Conservation (phyloP, 805 yeast species). For the Isabelozyma gotoi region DNA sequence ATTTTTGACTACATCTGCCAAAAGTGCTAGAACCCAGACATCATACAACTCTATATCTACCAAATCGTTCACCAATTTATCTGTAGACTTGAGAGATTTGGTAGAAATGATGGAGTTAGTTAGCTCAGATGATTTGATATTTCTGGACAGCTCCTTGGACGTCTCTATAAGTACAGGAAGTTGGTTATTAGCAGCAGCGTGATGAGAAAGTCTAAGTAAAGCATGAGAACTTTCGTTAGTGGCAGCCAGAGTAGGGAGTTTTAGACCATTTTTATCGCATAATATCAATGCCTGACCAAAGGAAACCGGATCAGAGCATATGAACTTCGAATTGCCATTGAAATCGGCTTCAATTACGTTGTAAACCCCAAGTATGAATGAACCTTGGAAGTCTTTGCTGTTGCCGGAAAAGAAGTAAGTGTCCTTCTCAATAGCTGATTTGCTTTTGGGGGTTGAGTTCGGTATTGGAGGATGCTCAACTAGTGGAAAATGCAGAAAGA, state of each 20-base stretch:
- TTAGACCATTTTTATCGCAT: conserved; percentile 42
- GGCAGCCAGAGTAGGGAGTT: conserved; percentile 32
- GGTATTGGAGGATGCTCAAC: conserved; percentile 37
- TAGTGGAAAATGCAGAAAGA: conserved; percentile 56
- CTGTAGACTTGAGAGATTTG: conserved; percentile 4
- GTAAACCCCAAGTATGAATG: conserved; percentile 56
- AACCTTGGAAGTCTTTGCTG: conserved; percentile 20
- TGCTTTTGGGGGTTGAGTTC: conserved; percentile 10
- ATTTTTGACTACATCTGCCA: conserved; percentile 13
- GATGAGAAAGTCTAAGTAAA: conserved; percentile 46
- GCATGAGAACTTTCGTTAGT: conserved; percentile 5
- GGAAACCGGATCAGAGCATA: conserved; percentile 63
- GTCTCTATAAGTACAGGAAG: conserved; percentile 57
- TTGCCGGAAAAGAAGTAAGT: conserved; percentile 15
- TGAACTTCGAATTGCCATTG: conserved; percentile 11
- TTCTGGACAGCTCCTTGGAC: conserved; percentile 33
- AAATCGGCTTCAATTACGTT: conserved; percentile 27
- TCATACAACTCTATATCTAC: conserved; percentile 52
- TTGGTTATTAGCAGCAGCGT: conserved; percentile 48
- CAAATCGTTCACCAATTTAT: conserved; percentile 34
- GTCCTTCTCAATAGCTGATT: conserved; percentile 6
- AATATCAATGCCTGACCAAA: conserved; percentile 46
- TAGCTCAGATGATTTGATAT: conserved; percentile 18
- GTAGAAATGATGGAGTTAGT: conserved; percentile 5
- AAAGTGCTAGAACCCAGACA: conserved; percentile 42